Evolutionary conservation across 345 rosid genomes (phyloP).

Genomic region (Clausena lansium): DNA sequence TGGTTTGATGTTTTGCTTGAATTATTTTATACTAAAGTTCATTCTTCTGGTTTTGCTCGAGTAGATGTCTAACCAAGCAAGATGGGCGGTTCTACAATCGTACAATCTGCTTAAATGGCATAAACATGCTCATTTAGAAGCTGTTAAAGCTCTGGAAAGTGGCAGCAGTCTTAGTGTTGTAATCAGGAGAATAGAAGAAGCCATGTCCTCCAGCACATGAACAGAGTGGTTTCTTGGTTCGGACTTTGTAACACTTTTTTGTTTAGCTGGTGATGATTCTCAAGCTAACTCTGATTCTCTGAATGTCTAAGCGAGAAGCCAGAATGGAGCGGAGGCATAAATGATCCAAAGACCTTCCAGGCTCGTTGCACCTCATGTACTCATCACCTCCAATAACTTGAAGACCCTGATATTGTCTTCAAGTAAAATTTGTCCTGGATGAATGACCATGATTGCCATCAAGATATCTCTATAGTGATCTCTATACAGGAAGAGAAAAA

Average conservation of each 20-base stretch:
- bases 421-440: background rate
- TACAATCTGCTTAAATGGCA: slow-evolving; percentile 94
- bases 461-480: background rate
- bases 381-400: background rate
- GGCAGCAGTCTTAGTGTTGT: slow-evolving; percentile 74
- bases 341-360: background rate
- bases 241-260: background rate
- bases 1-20: background rate
- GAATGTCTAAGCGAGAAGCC: background rate
- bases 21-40: background rate
- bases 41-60: background rate
- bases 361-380: background rate
- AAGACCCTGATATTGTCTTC: background rate
- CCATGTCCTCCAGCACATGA: slow-evolving; percentile 51
- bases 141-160: slow-evolving; percentile 77
- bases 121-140: slow-evolving; percentile 68
- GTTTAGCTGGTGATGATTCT: background rate
- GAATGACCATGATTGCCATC: background rate
- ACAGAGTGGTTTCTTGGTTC: background rate
- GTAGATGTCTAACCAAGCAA: slow-evolving; percentile 99
- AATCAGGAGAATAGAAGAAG: slow-evolving; percentile 76
- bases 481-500: background rate
- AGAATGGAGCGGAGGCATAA: background rate
- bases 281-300: background rate
- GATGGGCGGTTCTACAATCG: slow-evolving; percentile 87